phyloP scores from a whole-genome alignment of 2,329 filamentous ascomycete species.

The Exophiala bonariae region DNA sequence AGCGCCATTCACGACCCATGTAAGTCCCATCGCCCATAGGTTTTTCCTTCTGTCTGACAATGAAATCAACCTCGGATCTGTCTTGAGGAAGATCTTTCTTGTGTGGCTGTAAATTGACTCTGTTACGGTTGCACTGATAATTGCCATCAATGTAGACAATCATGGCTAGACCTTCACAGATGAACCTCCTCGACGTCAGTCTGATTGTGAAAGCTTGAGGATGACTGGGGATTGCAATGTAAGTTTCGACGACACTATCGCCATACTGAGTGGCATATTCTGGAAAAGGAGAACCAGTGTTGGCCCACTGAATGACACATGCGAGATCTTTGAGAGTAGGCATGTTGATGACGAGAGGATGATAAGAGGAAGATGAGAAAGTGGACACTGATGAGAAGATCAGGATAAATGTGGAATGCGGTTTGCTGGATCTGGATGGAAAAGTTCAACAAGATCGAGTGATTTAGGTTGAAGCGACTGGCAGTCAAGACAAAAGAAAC shows the following conservation, averaged over 20 bases:
- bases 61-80: conserved; percentile 47
- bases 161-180: conserved; percentile 54
- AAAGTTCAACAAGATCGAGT: no score
- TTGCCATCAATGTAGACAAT: conserved; percentile 59
- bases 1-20: conserved; percentile 54
- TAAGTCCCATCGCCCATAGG: conserved; percentile 46
- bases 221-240: conserved; percentile 48
- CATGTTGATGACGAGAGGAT: conserved; percentile 38
- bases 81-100: conserved; percentile 28
- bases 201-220: conserved; percentile 49
- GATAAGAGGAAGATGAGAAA: neutral
- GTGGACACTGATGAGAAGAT: neutral
- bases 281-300: conserved; percentile 43
- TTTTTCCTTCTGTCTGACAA: conserved; percentile 56
- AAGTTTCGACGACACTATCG: conserved; percentile 54
- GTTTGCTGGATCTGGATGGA: no score
- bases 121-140: conserved; percentile 59
- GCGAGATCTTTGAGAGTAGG: conserved; percentile 54
- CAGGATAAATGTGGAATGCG: conserved; percentile 30
- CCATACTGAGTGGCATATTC: conserved; percentile 53
- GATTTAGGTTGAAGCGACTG: no score
- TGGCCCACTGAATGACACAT: conserved; percentile 52
- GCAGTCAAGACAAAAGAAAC: no score
- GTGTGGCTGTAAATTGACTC: conserved; percentile 41
- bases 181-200: conserved; percentile 50